phyloP scores from a whole-genome alignment of 164 flowering plant species.

The Tinospora cordifolia region DNA sequence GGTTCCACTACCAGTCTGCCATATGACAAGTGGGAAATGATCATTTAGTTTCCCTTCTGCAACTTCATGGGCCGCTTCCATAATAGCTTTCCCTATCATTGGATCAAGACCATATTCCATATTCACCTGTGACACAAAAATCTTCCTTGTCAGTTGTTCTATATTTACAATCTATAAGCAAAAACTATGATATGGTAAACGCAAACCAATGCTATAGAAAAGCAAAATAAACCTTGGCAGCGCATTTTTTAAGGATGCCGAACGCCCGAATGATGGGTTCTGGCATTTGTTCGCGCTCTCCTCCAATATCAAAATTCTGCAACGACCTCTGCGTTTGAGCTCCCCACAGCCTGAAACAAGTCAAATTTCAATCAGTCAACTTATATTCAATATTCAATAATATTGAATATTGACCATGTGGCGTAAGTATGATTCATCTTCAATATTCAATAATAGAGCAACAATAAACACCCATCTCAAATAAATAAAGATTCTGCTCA shows the following conservation, averaged over 20 bases:
- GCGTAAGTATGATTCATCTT: neutral
- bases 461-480: too few species aligned
- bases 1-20: constrained; percentile 99
- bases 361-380: neutral
- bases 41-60: constrained; percentile 88
- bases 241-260: constrained; percentile 92
- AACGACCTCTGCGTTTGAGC: constrained; percentile 97
- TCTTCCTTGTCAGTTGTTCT: neutral
- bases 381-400: neutral
- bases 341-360: constrained; percentile 75
- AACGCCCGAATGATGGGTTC: constrained; percentile 91
- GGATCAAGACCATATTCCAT: constrained; percentile 98
- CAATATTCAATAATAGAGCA: too few species aligned
- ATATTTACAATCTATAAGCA: neutral
- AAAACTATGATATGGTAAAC: neutral
- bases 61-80: constrained; percentile 98
- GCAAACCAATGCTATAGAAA: neutral
- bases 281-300: constrained; percentile 91
- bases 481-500: too few species aligned
- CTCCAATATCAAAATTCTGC: constrained; percentile 98
- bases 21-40: constrained; percentile 96
- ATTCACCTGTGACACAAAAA: constrained; percentile 56
- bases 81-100: constrained; percentile 84
- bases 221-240: constrained; percentile 68
- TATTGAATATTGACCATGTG: too few species aligned